Conservation (phyloP, 345 rosid genomes). For the Combretum micranthum region DNA sequence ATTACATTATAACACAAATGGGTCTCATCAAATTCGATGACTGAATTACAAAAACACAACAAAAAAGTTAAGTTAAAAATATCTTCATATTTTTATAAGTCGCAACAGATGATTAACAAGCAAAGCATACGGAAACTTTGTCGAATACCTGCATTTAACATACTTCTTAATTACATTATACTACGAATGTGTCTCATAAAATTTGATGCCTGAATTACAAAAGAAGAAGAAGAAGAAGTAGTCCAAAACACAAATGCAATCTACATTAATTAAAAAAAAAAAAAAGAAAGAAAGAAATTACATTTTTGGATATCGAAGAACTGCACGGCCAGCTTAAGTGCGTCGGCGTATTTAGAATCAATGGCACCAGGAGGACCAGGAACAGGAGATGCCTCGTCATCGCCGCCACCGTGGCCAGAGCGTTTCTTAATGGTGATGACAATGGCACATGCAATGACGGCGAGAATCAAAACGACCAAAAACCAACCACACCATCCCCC, state of each 20-base stretch:
- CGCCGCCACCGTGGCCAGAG: conserved; percentile 33
- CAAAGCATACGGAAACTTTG: too few species aligned
- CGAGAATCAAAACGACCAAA: conserved; percentile 42
- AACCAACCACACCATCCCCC: conserved; percentile 70
- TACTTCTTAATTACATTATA: too few species aligned
- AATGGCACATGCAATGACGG: conserved; percentile 43
- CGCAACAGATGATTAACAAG: too few species aligned
- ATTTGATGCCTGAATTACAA: neutral
- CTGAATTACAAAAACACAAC: neutral
- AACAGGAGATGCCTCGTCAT: conserved; percentile 40
- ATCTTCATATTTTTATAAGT: too few species aligned
- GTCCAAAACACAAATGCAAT: neutral
- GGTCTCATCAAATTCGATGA: too few species aligned
- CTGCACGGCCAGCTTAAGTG: conserved; percentile 72
- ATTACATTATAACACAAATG: too few species aligned
- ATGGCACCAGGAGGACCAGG: conserved; percentile 89
- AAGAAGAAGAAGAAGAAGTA: neutral
- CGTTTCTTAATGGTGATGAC: conserved; percentile 47
- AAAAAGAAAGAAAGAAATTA: conserved; percentile 9
- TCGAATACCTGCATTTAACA: too few species aligned
- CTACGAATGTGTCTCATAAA: too few species aligned
- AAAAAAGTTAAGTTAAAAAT: neutral
- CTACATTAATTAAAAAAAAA: neutral
- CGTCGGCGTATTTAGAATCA: conserved; percentile 65
- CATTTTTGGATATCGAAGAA: conserved; percentile 94